Percentiles rank a stretch among this genome's conserved stretches.
These are phyloP conservation scores for Plasmodium adleri DNA, from an alignment of 169 alveolate species.

Conservation along the genomic window DNA sequence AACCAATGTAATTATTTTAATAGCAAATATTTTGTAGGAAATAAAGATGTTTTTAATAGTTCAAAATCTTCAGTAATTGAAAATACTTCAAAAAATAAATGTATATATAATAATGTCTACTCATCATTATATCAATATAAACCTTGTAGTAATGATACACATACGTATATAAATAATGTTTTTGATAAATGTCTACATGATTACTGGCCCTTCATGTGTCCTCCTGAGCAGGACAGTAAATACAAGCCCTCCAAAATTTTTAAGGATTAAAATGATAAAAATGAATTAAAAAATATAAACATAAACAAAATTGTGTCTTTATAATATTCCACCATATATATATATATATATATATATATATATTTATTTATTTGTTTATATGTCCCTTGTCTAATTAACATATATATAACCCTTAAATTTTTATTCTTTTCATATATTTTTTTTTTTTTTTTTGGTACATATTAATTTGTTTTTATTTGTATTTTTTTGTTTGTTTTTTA, in stretches of 20 bases:
- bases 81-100: slow-evolving; percentile 45
- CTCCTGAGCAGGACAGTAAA: slow-evolving; percentile 81
- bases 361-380: too few relatives aligned
- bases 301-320: background rate
- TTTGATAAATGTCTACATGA: slow-evolving; percentile 77
- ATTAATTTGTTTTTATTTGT: too few relatives aligned
- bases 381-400: too few relatives aligned
- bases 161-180: slow-evolving; percentile 72
- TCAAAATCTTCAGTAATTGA: slow-evolving; percentile 26
- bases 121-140: slow-evolving; percentile 42
- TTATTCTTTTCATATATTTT: too few relatives aligned
- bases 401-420: too few relatives aligned
- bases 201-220: slow-evolving; percentile 82
- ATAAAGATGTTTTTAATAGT: slow-evolving; percentile 65
- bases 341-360: too few relatives aligned
- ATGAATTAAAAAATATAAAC: background rate
- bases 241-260: slow-evolving; percentile 80
- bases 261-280: slow-evolving; percentile 7
- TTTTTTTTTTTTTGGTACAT: too few relatives aligned
- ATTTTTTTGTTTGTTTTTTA: too few relatives aligned
- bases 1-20: slow-evolving; percentile 81
- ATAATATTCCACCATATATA: background rate
- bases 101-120: slow-evolving; percentile 64
- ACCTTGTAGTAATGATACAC: slow-evolving; percentile 47
- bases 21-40: slow-evolving; percentile 37